These are phyloP conservation scores for Entomortierella beljakovae DNA, from an alignment of 192 early-diverging fungal genomes.

Conservation along the genomic window DNA sequence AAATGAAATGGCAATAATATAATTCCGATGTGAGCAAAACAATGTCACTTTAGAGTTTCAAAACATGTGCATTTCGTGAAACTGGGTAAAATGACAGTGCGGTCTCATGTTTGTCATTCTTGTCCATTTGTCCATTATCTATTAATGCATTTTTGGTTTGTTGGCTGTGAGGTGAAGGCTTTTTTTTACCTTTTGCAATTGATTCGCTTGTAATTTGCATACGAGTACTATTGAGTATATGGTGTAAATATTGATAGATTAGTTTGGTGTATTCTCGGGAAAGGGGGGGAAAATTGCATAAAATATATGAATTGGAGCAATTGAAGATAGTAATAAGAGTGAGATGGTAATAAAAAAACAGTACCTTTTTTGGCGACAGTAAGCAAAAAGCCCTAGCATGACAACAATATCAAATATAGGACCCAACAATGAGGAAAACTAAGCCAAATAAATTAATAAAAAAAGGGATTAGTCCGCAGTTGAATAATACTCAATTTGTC, in stretches of 20 bases:
- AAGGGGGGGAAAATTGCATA: too few relatives aligned
- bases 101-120: too few relatives aligned
- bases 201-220: conserved; percentile 50
- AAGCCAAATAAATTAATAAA: not conserved
- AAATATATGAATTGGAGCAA: not conserved
- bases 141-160: not conserved
- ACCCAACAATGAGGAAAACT: conserved; percentile 46
- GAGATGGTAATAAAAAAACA: not conserved
- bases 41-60: conserved; percentile 12
- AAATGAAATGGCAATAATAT: not conserved
- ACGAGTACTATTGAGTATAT: conserved; percentile 15
- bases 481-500: too few relatives aligned
- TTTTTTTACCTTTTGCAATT: conserved; percentile 51
- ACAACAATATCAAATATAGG: conserved; percentile 48
- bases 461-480: conserved; percentile 1
- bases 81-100: too few relatives aligned
- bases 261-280: too few relatives aligned
- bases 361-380: conserved; percentile 53
- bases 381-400: conserved; percentile 43
- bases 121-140: too few relatives aligned
- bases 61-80: not conserved
- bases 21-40: not conserved
- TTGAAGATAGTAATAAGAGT: not conserved
- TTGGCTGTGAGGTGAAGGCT: not conserved
- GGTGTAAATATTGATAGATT: not conserved